A percentile compares a stretch with the other conserved stretches of the same genome.
Evolutionary conservation across 495 filamentous ascomycete species (phyloP).

Genomic region (Tuber brumale): DNA sequence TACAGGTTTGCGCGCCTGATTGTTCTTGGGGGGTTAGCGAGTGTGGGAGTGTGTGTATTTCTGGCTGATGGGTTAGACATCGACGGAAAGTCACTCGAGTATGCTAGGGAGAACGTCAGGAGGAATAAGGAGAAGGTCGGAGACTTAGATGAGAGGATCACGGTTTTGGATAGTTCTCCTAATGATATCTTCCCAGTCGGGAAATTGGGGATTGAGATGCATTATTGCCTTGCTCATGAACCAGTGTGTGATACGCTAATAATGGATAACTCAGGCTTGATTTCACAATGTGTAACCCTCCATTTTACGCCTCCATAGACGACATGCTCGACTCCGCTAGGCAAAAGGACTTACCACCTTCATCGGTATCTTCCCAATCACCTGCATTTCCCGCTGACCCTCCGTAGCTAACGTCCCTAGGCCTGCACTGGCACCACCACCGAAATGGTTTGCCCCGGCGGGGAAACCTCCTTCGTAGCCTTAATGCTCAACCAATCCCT

Average conservation of each 20-base stretch:
- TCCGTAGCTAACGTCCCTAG: slow-evolving; percentile 21
- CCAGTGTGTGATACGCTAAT: not conserved
- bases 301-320: slow-evolving; percentile 71
- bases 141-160: slow-evolving; percentile 50
- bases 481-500: slow-evolving; percentile 71
- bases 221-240: slow-evolving; percentile 11
- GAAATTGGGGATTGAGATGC: slow-evolving; percentile 51
- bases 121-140: slow-evolving; percentile 54
- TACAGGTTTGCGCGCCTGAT: slow-evolving; percentile 43
- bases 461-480: slow-evolving; percentile 72
- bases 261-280: slow-evolving; percentile 52
- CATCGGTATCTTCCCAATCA: slow-evolving; percentile 48
- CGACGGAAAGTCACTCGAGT: slow-evolving; percentile 62
- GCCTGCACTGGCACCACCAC: slow-evolving; percentile 72
- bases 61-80: slow-evolving; percentile 52
- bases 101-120: slow-evolving; percentile 57
- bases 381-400: slow-evolving; percentile 8
- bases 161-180: slow-evolving; percentile 51
- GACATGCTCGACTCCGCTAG: slow-evolving; percentile 61
- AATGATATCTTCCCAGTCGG: slow-evolving; percentile 57
- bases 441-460: slow-evolving; percentile 77
- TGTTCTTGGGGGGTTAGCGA: not conserved
- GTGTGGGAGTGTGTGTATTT: not conserved
- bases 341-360: slow-evolving; percentile 61
- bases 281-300: slow-evolving; percentile 92